These are phyloP conservation scores for Flueggea neowawraea DNA, from an alignment of 441 rosid genomes.

Conservation along the genomic window DNA sequence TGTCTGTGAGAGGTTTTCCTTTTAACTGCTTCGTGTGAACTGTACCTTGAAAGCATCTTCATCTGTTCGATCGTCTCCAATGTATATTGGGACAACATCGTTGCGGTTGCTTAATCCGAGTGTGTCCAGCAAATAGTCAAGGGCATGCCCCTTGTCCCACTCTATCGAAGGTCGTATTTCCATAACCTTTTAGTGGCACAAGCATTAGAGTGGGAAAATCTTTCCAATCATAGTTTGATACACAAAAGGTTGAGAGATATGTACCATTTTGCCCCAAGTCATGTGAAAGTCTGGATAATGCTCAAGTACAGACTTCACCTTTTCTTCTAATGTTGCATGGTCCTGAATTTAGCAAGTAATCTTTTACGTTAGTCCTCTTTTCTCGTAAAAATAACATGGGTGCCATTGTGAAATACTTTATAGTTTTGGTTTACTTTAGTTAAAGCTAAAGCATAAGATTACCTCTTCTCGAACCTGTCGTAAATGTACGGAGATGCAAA, in stretches of 20 bases:
- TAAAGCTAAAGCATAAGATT: not conserved
- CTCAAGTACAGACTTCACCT: conserved; percentile 43
- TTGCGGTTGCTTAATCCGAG: conserved; percentile 56
- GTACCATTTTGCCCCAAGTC: conserved; percentile 89
- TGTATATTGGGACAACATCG: conserved; percentile 73
- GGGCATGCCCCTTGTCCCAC: conserved; percentile 96
- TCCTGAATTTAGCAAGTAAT: conserved; percentile 30
- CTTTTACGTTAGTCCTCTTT: not conserved
- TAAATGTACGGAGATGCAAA: conserved; percentile 88
- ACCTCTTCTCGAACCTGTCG: conserved; percentile 81
- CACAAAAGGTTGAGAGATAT: not conserved
- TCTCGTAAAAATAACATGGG: not conserved
- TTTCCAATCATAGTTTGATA: not conserved
- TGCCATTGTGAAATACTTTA: not conserved
- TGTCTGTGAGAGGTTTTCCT: too few relatives aligned
- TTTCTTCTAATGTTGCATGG: conserved; percentile 28
- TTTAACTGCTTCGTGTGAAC: not conserved
- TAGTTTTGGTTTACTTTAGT: not conserved
- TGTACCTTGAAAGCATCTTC: conserved; percentile 94
- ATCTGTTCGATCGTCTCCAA: conserved; percentile 90
- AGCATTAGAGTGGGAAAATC: not conserved
- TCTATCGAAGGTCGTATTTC: conserved; percentile 85
- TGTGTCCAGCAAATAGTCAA: conserved; percentile 77
- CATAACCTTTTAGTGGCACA: conserved; percentile 39
- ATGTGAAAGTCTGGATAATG: conserved; percentile 71